Conservation (phyloP, 1,139 yeast genomes). For the Sugiyamaella pinicola region DNA sequence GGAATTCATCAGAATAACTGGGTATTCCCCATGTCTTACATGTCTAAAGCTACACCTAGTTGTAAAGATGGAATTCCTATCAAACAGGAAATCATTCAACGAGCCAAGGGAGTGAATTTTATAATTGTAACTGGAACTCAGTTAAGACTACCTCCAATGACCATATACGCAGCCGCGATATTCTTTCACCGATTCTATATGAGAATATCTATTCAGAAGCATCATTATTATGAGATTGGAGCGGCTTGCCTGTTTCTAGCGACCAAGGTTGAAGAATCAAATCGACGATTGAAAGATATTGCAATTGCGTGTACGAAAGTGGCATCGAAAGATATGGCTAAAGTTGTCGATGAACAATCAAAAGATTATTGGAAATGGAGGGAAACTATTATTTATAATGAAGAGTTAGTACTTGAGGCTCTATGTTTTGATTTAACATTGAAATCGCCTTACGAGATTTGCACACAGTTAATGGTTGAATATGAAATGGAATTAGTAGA, state of each 20-base stretch:
- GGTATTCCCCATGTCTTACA: constrained; percentile 22
- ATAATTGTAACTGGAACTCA: constrained; percentile 49
- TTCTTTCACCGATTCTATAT: constrained; percentile 55
- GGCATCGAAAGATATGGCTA: constrained; percentile 48
- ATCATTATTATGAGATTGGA: constrained; percentile 50
- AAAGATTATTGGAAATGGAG: constrained; percentile 56
- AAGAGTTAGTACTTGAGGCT: constrained; percentile 51
- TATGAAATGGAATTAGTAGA: constrained; percentile 34
- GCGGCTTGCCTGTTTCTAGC: constrained; percentile 55
- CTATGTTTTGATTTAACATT: constrained; percentile 54
- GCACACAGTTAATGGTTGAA: constrained; percentile 34
- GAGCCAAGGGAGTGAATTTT: constrained; percentile 53
- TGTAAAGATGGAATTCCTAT: constrained; percentile 43
- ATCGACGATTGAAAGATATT: constrained; percentile 51
- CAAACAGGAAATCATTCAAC: constrained; percentile 46
- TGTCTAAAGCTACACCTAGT: constrained; percentile 42
- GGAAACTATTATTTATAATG: constrained; percentile 48
- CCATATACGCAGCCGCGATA: constrained; percentile 52
- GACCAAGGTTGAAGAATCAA: constrained; percentile 55
- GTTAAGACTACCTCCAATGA: constrained; percentile 50
- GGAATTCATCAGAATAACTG: constrained; percentile 21
- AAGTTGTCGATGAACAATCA: constrained; percentile 49
- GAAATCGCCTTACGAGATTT: constrained; percentile 47
- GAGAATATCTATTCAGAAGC: constrained; percentile 46
- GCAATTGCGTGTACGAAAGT: constrained; percentile 51